Base-by-base conservation (phyloP, 75 land plant genomes). In the Sequoiadendron giganteum region DNA sequence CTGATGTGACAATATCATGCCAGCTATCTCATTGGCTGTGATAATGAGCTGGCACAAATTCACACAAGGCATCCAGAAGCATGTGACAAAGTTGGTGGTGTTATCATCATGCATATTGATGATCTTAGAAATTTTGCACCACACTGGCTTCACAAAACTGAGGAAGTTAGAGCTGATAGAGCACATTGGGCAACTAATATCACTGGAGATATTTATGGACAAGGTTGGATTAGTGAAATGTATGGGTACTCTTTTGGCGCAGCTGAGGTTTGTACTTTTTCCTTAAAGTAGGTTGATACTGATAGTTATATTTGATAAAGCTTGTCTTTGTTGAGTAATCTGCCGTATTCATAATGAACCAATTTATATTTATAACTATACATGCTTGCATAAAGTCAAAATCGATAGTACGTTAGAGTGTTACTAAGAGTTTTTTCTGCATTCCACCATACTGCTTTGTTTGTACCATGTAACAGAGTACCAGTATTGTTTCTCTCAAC, bases 221-320 rank as follows among this genome's bases (percentile, higher is more conserved):
- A 93, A 88, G 99, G 99, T 3, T 98, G 99, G 99, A 98, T 98
- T 10, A 98, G 99, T 89, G 99, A 98, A 90, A 98, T 98, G 99
- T 98, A 98, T 90, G 99, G 99, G 40, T 98, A 98, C 86, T 92
- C 99, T 25, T 98, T 98, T 94, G 99, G 94, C 85, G 97, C 99
- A 28, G 99, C 99, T 52, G 99, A 98, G 98, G 99, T 98, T 93
- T 87, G 87, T 49, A 54, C 16, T 30, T 40, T 65, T 28, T 88
- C 80, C 42, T 38, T 49, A 52, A 86, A 88, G 43, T 88, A 21
- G 89, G 56, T 86, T 56, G 25, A 56, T 25, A 39, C 28, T 11
- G 10, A 48, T 85, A 36, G 21, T 28, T 18, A 38, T 48, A 88
- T 88, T 84, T 48, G 52, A 48, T 49, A 85, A n/a, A 65, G 11